These are phyloP conservation scores for Tolypocladium guangdongense DNA, from an alignment of 2,329 filamentous ascomycete genomes.

Conservation along the genomic window DNA sequence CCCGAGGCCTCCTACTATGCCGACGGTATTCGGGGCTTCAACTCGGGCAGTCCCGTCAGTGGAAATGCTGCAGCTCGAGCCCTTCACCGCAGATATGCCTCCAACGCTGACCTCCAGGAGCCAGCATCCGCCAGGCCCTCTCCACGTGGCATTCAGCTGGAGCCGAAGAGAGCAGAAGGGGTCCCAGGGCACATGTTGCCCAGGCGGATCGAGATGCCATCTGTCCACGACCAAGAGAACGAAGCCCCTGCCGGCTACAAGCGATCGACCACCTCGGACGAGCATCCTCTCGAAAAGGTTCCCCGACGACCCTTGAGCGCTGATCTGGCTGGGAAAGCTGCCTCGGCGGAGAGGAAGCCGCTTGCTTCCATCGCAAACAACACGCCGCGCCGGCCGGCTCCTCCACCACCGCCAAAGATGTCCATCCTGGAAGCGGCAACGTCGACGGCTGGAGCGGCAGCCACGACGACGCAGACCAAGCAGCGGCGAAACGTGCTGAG, in stretches of 20 bases:
- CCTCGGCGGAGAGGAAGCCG: conserved; percentile 45
- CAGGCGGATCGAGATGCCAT: conserved; percentile 43
- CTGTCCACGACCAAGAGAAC: conserved; percentile 74
- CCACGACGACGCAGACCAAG: conserved; percentile 58
- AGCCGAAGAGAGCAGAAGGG: conserved; percentile 11
- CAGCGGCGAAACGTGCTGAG: conserved; percentile 76
- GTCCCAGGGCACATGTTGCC: conserved; percentile 7
- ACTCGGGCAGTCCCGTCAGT: conserved; percentile 49
- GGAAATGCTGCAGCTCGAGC: conserved; percentile 32
- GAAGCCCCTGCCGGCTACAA: conserved; percentile 61
- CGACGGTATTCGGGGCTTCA: conserved; percentile 33
- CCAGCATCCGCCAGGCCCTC: conserved; percentile 19
- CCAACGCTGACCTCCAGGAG: conserved; percentile 23
- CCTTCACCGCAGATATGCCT: conserved; percentile 27
- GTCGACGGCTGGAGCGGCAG: conserved; percentile 68
- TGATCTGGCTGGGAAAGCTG: conserved; percentile 26
- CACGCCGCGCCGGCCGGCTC: conserved; percentile 69
- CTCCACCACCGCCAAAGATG: conserved; percentile 88
- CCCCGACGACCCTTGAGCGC: conserved; percentile 38
- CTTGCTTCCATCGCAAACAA: conserved; percentile 45
- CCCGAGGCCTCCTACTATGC: conserved; percentile 33
- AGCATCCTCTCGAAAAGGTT: conserved; percentile 44
- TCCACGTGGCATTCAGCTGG: conserved; percentile 12
- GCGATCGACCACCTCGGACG: conserved; percentile 43
- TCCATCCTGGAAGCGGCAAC: conserved; percentile 89